These are phyloP conservation scores for Fusarium haematococcum DNA, from an alignment of 2,329 filamentous ascomycete species.

Conservation along the genomic window DNA sequence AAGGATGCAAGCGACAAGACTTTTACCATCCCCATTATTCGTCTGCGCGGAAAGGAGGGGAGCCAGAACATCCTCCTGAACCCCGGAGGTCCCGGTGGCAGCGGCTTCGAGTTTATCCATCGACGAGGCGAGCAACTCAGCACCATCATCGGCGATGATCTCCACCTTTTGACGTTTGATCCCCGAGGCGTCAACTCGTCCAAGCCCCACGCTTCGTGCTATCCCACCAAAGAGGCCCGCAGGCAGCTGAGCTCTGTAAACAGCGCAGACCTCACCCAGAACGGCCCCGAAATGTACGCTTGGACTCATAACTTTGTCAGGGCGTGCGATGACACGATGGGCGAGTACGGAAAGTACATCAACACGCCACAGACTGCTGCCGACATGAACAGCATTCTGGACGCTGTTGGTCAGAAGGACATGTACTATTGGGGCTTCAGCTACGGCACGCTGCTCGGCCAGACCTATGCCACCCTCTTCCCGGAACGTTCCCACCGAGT, in stretches of 20 bases:
- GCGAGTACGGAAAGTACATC: slow-evolving; percentile 57
- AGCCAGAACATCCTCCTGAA: slow-evolving; percentile 59
- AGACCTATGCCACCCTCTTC: slow-evolving; percentile 55
- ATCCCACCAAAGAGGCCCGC: slow-evolving; percentile 51
- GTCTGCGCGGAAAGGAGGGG: slow-evolving; percentile 57
- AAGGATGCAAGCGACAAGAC: slow-evolving; percentile 49
- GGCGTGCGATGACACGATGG: slow-evolving; percentile 58
- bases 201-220: slow-evolving; percentile 52
- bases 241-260: slow-evolving; percentile 39
- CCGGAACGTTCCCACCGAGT: slow-evolving; percentile 49
- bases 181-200: slow-evolving; percentile 57
- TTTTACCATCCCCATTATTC: slow-evolving; percentile 58
- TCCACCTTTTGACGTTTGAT: slow-evolving; percentile 61
- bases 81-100: slow-evolving; percentile 61
- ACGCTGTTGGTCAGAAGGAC: slow-evolving; percentile 50
- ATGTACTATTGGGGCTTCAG: slow-evolving; percentile 57
- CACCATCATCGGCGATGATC: slow-evolving; percentile 54
- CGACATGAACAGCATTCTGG: slow-evolving; percentile 63
- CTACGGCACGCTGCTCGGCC: slow-evolving; percentile 56
- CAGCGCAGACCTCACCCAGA: slow-evolving; percentile 43
- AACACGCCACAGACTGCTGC: slow-evolving; percentile 64
- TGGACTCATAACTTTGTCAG: slow-evolving; percentile 56
- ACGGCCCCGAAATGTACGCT: slow-evolving; percentile 54
- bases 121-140: slow-evolving; percentile 51
- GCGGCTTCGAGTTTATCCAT: slow-evolving; percentile 54